Percentiles rank a stretch among this genome's conserved stretches.
These are phyloP conservation scores for Penstemon davidsonii DNA, from an alignment of 257 asterid species.

Conservation along the genomic window DNA sequence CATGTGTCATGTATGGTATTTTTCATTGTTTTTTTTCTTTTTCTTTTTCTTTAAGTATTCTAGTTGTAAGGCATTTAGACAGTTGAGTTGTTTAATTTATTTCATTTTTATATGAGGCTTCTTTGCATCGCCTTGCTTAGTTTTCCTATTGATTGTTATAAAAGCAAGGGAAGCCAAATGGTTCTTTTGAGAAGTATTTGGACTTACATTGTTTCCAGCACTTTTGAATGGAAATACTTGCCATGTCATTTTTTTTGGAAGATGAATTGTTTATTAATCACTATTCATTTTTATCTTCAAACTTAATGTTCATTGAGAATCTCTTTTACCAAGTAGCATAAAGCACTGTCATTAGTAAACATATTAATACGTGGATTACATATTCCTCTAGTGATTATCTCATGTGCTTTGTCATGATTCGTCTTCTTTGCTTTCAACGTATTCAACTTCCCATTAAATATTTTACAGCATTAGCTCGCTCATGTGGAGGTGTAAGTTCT, in stretches of 20 bases:
- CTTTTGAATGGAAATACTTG: background rate
- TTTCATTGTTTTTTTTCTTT: too few relatives aligned
- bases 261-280: background rate
- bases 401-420: background rate
- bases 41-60: too few relatives aligned
- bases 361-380: slow-evolving; percentile 8
- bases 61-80: too few relatives aligned
- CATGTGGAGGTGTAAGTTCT: slow-evolving; percentile 2
- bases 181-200: background rate
- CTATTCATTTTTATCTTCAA: background rate
- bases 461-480: slow-evolving; percentile 6
- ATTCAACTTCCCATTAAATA: background rate
- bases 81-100: background rate
- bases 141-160: slow-evolving; percentile 1
- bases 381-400: slow-evolving; percentile 17
- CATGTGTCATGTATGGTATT: too few relatives aligned
- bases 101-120: background rate
- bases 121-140: background rate
- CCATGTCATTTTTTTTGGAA: background rate
- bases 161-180: background rate
- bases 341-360: slow-evolving; percentile 2
- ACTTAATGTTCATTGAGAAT: slow-evolving; percentile 9
- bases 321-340: slow-evolving; percentile 20
- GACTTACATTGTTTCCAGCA: background rate
- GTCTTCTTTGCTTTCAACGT: slow-evolving; percentile 3